A percentile compares a stretch with the other conserved stretches of the same genome.
Conservation (phyloP, 345 rosid genomes). For the Bruguiera gymnorhiza region DNA sequence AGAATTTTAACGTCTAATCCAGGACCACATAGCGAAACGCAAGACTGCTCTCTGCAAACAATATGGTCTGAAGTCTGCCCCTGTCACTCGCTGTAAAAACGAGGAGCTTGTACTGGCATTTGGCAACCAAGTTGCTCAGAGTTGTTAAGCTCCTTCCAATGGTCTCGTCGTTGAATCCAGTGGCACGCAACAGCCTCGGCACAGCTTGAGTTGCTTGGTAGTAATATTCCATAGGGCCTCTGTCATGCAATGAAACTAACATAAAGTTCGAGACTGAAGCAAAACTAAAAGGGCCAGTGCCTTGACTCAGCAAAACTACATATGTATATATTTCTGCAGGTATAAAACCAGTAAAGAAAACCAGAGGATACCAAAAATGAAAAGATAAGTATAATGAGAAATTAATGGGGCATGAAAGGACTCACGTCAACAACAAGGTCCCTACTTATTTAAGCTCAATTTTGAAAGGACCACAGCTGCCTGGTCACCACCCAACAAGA, state of each 20-base stretch:
- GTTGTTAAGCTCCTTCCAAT: background rate
- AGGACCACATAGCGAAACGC: too few species aligned
- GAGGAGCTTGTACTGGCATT: background rate
- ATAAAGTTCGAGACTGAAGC: background rate
- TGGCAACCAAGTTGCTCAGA: background rate
- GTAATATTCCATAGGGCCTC: background rate
- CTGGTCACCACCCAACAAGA: slow-evolving; percentile 87
- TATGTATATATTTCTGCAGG: too few species aligned
- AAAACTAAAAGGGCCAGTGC: background rate
- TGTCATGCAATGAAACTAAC: background rate
- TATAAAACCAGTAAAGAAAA: background rate
- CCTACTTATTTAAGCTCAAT: slow-evolving; percentile 58
- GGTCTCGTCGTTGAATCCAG: slow-evolving; percentile 1
- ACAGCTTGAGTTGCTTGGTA: background rate
- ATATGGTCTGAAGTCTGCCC: background rate
- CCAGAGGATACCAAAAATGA: background rate
- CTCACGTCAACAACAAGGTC: slow-evolving; percentile 16
- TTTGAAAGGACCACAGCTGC: slow-evolving; percentile 86
- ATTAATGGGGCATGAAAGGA: background rate
- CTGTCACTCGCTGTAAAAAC: background rate
- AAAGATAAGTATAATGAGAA: background rate
- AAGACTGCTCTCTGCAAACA: too few species aligned
- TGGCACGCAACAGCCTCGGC: background rate
- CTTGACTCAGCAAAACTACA: background rate
- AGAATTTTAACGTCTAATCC: too few species aligned